A percentile compares a stretch with the other conserved stretches of the same genome.
Evolutionary conservation across 2,329 filamentous ascomycete genomes (phyloP).

Genomic region (Ophiocordyceps camponoti-leonardi): DNA sequence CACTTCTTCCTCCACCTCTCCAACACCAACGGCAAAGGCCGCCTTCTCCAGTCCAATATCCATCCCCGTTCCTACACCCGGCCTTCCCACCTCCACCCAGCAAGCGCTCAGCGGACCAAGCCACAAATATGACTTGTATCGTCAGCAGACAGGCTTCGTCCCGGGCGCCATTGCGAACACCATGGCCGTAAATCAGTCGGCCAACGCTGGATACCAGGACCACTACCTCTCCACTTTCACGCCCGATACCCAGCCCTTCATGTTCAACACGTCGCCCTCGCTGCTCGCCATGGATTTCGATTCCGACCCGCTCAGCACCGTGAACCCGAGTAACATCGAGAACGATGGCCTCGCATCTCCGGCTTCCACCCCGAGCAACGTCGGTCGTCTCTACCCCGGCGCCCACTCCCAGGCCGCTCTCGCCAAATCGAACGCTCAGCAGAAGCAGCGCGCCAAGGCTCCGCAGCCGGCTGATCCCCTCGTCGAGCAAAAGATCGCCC

Average conservation of each 20-base stretch:
- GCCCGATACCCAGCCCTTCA: slow-evolving; percentile 48
- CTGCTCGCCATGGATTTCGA: slow-evolving; percentile 47
- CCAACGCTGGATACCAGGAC: slow-evolving; percentile 35
- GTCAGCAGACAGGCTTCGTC: slow-evolving; percentile 87
- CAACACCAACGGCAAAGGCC: slow-evolving; percentile 32
- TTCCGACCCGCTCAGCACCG: slow-evolving; percentile 36
- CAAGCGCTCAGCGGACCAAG: slow-evolving; percentile 62
- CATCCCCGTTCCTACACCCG: slow-evolving; percentile 35
- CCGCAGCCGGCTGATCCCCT: slow-evolving; percentile 45
- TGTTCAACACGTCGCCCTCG: slow-evolving; percentile 54
- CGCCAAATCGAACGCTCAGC: slow-evolving; percentile 54
- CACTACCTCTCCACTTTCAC: slow-evolving; percentile 38
- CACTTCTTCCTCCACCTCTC: slow-evolving; percentile 43
- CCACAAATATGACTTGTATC: slow-evolving; percentile 89
- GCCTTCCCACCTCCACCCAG: slow-evolving; percentile 35
- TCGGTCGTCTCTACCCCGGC: slow-evolving; percentile 73
- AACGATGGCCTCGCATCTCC: slow-evolving; percentile 28
- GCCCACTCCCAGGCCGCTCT: slow-evolving; percentile 83
- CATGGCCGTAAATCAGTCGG: slow-evolving; percentile 54
- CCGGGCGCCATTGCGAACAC: slow-evolving; percentile 69
- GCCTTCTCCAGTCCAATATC: slow-evolving; percentile 34
- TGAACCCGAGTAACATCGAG: slow-evolving; percentile 62
- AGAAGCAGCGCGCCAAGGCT: slow-evolving; percentile 41
- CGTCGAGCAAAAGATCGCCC: slow-evolving; percentile 85
- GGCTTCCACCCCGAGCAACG: slow-evolving; percentile 28